Conservation (phyloP, 306 rosid species). For the Hylodesmum podocarpum region DNA sequence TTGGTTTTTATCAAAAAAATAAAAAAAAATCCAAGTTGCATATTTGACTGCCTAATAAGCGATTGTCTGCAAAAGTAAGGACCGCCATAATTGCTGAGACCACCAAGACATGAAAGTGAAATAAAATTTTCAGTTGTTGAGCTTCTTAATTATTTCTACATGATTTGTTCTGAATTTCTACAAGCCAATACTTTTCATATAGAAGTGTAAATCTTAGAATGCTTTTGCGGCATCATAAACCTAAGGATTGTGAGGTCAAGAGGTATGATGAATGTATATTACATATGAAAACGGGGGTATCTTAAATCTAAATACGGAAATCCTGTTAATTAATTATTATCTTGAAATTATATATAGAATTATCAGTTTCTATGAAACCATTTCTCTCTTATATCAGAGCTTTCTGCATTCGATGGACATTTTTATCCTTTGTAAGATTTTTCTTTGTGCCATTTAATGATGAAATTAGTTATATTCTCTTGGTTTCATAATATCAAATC, state of each 20-base stretch:
- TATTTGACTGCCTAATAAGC: not conserved
- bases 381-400: not conserved
- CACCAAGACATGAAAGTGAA: not conserved
- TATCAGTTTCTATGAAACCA: not conserved
- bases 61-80: not conserved
- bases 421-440: not conserved
- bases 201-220: not conserved
- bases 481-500: not conserved
- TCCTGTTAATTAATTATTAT: not conserved
- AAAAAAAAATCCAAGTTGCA: not conserved
- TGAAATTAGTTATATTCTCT: not conserved
- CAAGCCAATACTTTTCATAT: not conserved
- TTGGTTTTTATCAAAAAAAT: not conserved
- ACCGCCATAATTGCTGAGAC: not conserved
- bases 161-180: not conserved
- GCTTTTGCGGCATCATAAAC: not conserved
- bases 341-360: not conserved
- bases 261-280: not conserved
- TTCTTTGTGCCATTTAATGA: not conserved
- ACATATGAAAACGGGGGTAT: not conserved
- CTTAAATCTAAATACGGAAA: not conserved
- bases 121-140: not conserved
- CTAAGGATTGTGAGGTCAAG: not conserved
- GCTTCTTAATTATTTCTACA: not conserved
- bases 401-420: not conserved